phyloP scores from a whole-genome alignment of 805 yeast genomes.

The Brettanomyces naardenensis region DNA sequence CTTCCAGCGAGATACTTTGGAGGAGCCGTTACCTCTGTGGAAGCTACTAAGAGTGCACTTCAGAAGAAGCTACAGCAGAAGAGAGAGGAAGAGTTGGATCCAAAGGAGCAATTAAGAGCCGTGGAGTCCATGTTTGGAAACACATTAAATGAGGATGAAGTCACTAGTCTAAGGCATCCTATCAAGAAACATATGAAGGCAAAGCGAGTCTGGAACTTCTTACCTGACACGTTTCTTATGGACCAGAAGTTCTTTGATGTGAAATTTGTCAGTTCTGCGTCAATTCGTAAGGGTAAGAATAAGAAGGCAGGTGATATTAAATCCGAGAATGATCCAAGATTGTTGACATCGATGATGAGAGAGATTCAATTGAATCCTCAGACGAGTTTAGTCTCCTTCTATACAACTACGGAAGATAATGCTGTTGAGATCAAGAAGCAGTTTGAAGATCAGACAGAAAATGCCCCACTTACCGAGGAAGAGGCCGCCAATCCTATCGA shows the following conservation, averaged over 20 bases:
- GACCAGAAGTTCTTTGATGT: constrained; percentile 67
- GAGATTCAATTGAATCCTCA: constrained; percentile 67
- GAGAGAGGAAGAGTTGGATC: constrained; percentile 36
- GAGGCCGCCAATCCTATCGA: constrained; percentile 26
- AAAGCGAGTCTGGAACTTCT: constrained; percentile 66
- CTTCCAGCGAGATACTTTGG: constrained; percentile 6
- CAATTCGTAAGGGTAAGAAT: constrained; percentile 30
- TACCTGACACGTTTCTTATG: constrained; percentile 88
- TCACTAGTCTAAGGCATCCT: constrained; percentile 62
- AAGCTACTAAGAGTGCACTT: constrained; percentile 15
- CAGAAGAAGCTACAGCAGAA: constrained; percentile 17
- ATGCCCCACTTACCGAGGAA: constrained; percentile 39
- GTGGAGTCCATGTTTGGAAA: constrained; percentile 76
- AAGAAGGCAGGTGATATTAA: constrained; percentile 26
- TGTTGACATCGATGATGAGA: constrained; percentile 59
- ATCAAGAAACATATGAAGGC: constrained; percentile 65
- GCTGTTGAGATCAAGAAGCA: constrained; percentile 34
- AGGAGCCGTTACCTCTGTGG: constrained; percentile 9
- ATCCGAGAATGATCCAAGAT: constrained; percentile 25
- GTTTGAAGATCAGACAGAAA: constrained; percentile 41
- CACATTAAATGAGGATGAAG: constrained; percentile 32
- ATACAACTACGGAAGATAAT: constrained; percentile 37
- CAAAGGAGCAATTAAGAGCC: constrained; percentile 54
- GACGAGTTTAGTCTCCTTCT: constrained; percentile 64
- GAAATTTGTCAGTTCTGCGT: constrained; percentile 54